Percentiles rank a stretch among this genome's conserved stretches.
These are phyloP conservation scores for Oropetium thomaeum DNA, from an alignment of 176 grass and related monocot species.

Conservation along the genomic window DNA sequence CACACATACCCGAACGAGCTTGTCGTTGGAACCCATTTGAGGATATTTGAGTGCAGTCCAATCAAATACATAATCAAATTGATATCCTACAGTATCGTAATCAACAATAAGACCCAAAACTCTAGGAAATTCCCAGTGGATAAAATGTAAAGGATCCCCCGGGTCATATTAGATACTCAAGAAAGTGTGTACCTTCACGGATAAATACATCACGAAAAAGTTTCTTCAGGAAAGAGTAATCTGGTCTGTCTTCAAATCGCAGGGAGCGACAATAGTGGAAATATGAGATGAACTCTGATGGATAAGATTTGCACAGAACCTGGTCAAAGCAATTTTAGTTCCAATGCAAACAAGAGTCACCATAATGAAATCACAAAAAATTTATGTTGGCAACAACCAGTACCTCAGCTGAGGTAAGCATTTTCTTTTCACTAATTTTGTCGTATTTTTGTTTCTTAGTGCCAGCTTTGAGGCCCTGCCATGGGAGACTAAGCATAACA, in stretches of 20 bases:
- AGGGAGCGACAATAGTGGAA: constrained; percentile 88
- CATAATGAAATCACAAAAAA: constrained; percentile 15
- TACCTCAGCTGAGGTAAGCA: constrained; percentile 93
- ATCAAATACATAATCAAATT: constrained; percentile 96
- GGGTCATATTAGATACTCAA: background rate
- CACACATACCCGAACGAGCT: constrained; percentile 56
- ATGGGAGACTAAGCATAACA: constrained; percentile 73
- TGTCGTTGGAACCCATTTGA: constrained; percentile 56
- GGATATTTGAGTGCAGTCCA: constrained; percentile 80
- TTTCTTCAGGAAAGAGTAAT: constrained; percentile 90
- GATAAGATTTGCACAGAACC: constrained; percentile 91
- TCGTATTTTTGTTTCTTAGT: constrained; percentile 98
- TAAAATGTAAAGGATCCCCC: background rate
- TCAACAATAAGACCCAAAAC: constrained; percentile 2
- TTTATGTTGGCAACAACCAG: constrained; percentile 20
- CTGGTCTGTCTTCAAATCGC: constrained; percentile 83
- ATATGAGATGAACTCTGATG: constrained; percentile 80
- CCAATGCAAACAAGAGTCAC: constrained; percentile 7
- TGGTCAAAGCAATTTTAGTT: constrained; percentile 42
- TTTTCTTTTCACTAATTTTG: constrained; percentile 98
- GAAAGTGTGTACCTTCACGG: constrained; percentile 59
- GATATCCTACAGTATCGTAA: constrained; percentile 58
- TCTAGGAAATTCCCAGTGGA: background rate
- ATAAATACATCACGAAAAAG: constrained; percentile 87
- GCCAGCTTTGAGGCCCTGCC: constrained; percentile 94